Base-by-base conservation (phyloP, 345 rosid genomes). In the Euclidium syriacum region DNA sequence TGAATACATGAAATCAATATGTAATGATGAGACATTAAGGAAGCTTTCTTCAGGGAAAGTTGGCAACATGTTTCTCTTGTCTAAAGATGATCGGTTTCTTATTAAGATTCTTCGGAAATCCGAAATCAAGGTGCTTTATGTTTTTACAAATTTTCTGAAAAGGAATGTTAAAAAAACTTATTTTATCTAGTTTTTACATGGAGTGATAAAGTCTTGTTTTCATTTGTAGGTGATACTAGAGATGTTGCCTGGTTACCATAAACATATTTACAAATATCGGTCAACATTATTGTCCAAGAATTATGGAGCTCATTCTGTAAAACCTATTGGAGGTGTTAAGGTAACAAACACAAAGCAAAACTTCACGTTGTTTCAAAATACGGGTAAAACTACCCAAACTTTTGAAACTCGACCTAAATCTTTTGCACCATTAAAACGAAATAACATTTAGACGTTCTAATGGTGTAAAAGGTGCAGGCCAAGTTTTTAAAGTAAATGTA, bases 111-210 rank as follows among this genome's bases (percentile, higher is more conserved):
- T 83, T 26, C 64, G 68, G 8, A 83, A 85, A 80, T 78, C 85
- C 25, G 81, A 80, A 68, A 55, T 74, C 55, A 79, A 80, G 84
- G 91, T 82, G 71, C 57, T 49, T 14, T 57, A 87, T 82, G 71
- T 53, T 49, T 14, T 57, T 30, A 32, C 14, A 12, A 5, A n/a
- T n/a, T n/a, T n/a, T n/a, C n/a, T n/a, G n/a, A n/a, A n/a, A n/a
- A n/a, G n/a, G n/a, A n/a, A n/a, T n/a, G n/a, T n/a, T n/a, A n/a
- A n/a, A n/a, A n/a, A n/a, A n/a, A n/a, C n/a, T n/a, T n/a, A n/a
- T n/a, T n/a, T n/a, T n/a, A n/a, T n/a, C n/a, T n/a, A n/a, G n/a
- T n/a, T n/a, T n/a, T n/a, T n/a, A n/a, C n/a, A n/a, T n/a, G n/a
- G n/a, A n/a, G n/a, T n/a, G n/a, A n/a, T n/a, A n/a, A n/a, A n/a